A percentile compares a stretch with the other conserved stretches of the same genome.
phyloP scores from a whole-genome alignment of 139 green algal genomes.

The Coelastrella sp. region DNA sequence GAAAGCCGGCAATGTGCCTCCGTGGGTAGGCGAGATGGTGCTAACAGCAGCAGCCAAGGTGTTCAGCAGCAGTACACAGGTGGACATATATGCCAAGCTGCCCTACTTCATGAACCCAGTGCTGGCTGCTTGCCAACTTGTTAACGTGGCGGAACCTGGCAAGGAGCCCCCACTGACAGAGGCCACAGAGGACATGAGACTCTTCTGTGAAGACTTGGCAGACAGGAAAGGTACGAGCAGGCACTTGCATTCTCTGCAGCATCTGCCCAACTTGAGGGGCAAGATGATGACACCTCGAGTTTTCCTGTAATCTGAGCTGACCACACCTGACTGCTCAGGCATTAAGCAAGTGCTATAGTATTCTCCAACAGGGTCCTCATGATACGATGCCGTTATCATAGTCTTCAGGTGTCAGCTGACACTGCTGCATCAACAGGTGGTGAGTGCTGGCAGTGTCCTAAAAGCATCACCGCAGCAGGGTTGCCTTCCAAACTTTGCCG shows the following conservation, averaged over 20 bases:
- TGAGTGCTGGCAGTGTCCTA: too few relatives aligned
- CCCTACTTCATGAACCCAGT: slow-evolving; percentile 53
- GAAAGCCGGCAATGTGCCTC: slow-evolving; percentile 38
- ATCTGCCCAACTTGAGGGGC: not conserved
- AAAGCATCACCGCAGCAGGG: too few relatives aligned
- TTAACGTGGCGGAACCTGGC: slow-evolving; percentile 11
- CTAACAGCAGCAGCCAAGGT: slow-evolving; percentile 44
- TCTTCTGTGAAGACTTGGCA: slow-evolving; percentile 14
- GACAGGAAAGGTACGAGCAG: slow-evolving; percentile 38
- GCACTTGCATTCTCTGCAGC: not conserved
- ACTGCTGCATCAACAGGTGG: too few relatives aligned
- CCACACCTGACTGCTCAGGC: too few relatives aligned
- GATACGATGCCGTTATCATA: too few relatives aligned
- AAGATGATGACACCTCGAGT: too few relatives aligned
- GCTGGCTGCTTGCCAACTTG: slow-evolving; percentile 46
- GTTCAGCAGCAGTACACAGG: slow-evolving; percentile 47
- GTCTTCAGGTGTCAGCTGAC: too few relatives aligned
- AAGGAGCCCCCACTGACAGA: slow-evolving; percentile 10
- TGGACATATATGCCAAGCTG: slow-evolving; percentile 43
- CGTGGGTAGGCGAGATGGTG: slow-evolving; percentile 46
- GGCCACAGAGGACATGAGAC: slow-evolving; percentile 42
- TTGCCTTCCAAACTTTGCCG: too few relatives aligned
- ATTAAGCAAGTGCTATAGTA: too few relatives aligned
- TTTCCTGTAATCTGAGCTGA: too few relatives aligned
- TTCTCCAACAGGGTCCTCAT: too few relatives aligned